phyloP scores from a whole-genome alignment of 768 basidiomycete genomes.

The Trametes cinnabarina region DNA sequence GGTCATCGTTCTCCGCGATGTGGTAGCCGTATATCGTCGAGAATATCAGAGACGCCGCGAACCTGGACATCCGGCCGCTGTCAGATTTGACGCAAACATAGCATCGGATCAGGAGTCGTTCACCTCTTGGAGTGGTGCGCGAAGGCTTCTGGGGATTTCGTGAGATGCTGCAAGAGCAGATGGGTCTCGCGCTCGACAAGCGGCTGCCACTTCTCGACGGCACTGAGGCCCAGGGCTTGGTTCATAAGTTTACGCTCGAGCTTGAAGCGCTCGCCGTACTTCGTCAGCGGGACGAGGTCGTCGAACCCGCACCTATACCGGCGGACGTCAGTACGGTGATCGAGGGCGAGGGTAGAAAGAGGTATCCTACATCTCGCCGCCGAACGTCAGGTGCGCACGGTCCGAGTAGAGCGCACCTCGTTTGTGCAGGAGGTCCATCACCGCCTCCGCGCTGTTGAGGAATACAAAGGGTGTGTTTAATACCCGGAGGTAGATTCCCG shows the following conservation, averaged over 20 bases:
- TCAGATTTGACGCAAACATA: background rate
- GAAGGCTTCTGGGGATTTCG: background rate
- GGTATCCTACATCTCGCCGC: conserved; percentile 17
- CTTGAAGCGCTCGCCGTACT: background rate
- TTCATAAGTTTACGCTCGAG: background rate
- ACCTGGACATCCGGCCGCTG: no score
- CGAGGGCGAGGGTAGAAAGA: no score
- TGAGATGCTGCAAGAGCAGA: background rate
- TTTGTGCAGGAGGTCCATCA: conserved; percentile 16
- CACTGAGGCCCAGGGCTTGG: background rate
- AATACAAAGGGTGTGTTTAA: conserved; percentile 2
- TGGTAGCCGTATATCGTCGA: conserved; percentile 4
- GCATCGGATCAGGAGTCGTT: no score
- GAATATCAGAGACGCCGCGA: conserved; percentile 1
- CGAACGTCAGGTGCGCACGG: conserved; percentile 15
- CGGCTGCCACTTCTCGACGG: conserved; percentile 6
- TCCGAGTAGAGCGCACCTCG: conserved; percentile 19
- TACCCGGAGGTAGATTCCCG: conserved; percentile 3
- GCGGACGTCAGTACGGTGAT: no score
- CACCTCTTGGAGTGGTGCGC: conserved; percentile 4
- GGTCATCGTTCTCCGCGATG: background rate
- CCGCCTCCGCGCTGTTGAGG: conserved; percentile 1
- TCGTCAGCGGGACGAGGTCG: background rate
- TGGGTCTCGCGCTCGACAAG: background rate
- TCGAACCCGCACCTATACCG: background rate